phyloP scores from a whole-genome alignment of 2,329 filamentous ascomycete species.

The Pseudocercospora crystallina region DNA sequence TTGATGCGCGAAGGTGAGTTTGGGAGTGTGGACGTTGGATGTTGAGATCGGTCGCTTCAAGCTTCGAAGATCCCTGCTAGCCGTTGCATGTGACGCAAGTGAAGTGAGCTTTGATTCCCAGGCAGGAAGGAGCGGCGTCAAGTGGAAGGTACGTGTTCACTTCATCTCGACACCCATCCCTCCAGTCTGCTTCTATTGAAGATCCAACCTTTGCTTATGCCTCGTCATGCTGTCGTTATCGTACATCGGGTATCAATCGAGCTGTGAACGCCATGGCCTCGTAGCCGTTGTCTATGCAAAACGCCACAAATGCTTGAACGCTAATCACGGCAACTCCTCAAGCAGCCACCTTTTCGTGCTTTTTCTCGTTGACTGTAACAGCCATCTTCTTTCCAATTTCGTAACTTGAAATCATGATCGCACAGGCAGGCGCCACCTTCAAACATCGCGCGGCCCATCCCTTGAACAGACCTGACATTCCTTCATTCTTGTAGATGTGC shows the following conservation, averaged over 20 bases:
- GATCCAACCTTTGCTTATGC: not conserved
- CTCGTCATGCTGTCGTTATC: not conserved
- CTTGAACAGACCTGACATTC: conserved; percentile 75
- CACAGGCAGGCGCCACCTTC: conserved; percentile 93
- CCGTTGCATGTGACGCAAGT: too few relatives aligned
- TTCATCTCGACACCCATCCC: too few relatives aligned
- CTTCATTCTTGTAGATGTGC: conserved; percentile 88
- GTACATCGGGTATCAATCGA: conserved; percentile 7
- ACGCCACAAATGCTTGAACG: conserved; percentile 1
- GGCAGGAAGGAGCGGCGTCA: too few relatives aligned
- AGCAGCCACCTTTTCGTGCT: conserved; percentile 6
- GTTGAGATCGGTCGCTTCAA: too few relatives aligned
- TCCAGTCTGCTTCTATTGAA: too few relatives aligned
- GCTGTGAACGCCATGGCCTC: not conserved
- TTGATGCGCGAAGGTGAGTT: too few relatives aligned
- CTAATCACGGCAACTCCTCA: not conserved
- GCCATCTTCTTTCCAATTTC: conserved; percentile 93
- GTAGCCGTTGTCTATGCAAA: not conserved
- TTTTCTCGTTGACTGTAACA: conserved; percentile 66
- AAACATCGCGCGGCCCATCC: conserved; percentile 90
- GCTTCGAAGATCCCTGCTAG: too few relatives aligned
- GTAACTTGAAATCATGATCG: conserved; percentile 99
- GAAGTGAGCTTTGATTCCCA: too few relatives aligned
- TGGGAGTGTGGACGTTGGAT: too few relatives aligned
- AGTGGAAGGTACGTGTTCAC: too few relatives aligned